Conservation (phyloP, 1,284 basidiomycete genomes). For the Vanrija pseudolonga region DNA sequence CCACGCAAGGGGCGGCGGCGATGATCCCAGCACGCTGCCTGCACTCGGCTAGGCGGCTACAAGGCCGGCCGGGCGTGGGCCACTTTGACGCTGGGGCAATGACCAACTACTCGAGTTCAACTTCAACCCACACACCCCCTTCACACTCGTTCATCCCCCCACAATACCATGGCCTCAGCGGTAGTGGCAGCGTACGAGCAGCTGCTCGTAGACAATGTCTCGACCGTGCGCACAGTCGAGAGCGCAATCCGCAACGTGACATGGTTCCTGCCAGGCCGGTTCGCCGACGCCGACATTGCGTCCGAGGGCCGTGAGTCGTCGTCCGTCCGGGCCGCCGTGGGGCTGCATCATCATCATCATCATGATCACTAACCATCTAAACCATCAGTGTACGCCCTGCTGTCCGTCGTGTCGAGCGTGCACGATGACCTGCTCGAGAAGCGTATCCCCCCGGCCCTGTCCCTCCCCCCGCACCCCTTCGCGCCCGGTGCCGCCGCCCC, state of each 20-base stretch:
- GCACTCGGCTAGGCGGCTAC: too few species aligned
- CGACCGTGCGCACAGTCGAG: conserved; percentile 80
- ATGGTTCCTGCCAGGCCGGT: conserved; percentile 91
- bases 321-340: conserved; percentile 5
- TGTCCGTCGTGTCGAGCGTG: conserved; percentile 54
- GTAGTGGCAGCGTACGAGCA: conserved; percentile 62
- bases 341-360: too few species aligned
- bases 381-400: conserved; percentile 43
- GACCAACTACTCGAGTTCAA: too few species aligned
- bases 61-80: too few species aligned
- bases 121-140: too few species aligned
- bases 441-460: conserved; percentile 60
- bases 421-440: conserved; percentile 76
- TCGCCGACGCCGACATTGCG: conserved; percentile 92
- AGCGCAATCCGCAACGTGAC: conserved; percentile 82
- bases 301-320: conserved; percentile 79
- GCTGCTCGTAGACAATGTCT: conserved; percentile 76
- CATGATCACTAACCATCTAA: background rate
- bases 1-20: too few species aligned
- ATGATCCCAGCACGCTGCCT: too few species aligned
- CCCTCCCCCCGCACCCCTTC: conserved; percentile 57
- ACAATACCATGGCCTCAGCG: conserved; percentile 5
- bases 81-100: too few species aligned
- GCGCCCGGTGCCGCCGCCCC: conserved; percentile 59
- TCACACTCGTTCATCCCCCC: background rate